Evolutionary conservation across 352 stramenopile species (phyloP).

Genomic region (Globisporangium spiculum): DNA sequence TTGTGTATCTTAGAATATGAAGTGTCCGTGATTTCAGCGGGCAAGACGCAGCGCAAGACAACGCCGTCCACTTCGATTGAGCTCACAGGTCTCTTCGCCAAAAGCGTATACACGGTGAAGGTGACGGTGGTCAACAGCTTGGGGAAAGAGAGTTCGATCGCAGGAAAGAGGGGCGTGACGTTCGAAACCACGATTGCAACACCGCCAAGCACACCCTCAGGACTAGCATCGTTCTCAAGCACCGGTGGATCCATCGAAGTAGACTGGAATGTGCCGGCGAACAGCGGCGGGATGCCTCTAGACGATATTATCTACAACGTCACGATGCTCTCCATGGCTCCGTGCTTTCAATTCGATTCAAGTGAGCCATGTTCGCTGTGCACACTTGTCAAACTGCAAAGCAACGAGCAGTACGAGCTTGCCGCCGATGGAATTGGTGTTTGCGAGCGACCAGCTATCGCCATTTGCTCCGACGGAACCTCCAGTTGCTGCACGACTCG

Average conservation of each 20-base stretch:
- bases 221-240: conserved; percentile 23
- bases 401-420: conserved; percentile 27
- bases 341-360: conserved; percentile 28
- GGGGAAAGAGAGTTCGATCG: conserved; percentile 23
- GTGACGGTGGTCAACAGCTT: conserved; percentile 37
- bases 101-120: conserved; percentile 51
- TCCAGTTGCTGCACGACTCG: conserved; percentile 40
- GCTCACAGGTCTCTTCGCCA: conserved; percentile 30
- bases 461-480: conserved; percentile 35
- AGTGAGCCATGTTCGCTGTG: conserved; percentile 28
- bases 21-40: conserved; percentile 20
- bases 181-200: conserved; percentile 37
- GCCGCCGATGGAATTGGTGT: neutral
- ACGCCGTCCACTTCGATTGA: conserved; percentile 16
- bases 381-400: conserved; percentile 24
- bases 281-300: conserved; percentile 33
- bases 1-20: conserved; percentile 20
- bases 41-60: conserved; percentile 16
- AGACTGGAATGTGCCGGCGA: conserved; percentile 37
- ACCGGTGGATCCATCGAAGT: conserved; percentile 55
- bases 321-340: conserved; percentile 25
- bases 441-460: conserved; percentile 22
- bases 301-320: conserved; percentile 46
- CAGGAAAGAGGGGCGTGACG: conserved; percentile 20
- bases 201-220: conserved; percentile 32